Evolutionary conservation across 345 rosid species (phyloP).

Genomic region (Reutealis trisperma): DNA sequence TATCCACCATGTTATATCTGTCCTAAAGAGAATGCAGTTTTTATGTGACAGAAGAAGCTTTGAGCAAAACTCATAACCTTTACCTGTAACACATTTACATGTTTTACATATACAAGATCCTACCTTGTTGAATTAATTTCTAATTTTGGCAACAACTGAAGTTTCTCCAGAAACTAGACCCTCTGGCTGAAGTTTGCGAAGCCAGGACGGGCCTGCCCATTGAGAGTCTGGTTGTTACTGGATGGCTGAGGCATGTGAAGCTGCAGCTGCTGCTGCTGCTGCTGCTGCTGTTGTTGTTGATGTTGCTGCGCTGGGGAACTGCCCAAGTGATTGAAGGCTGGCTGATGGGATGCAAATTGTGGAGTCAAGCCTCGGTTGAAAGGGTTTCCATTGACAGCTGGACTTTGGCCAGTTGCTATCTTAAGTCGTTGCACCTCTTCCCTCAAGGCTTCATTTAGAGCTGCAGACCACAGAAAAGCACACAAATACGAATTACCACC

Average conservation of each 20-base stretch:
- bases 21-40: not conserved
- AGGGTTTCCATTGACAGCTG: slow-evolving; percentile 59
- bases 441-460: slow-evolving; percentile 72
- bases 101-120: slow-evolving; percentile 23
- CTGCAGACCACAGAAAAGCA: slow-evolving; percentile 39
- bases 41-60: slow-evolving; percentile 6
- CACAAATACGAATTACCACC: not conserved
- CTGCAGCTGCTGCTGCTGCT: slow-evolving; percentile 27
- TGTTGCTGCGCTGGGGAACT: slow-evolving; percentile 48
- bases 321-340: slow-evolving; percentile 48
- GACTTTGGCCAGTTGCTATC: slow-evolving; percentile 68
- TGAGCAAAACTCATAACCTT: slow-evolving; percentile 7
- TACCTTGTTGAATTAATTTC: slow-evolving; percentile 14
- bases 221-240: slow-evolving; percentile 30
- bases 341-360: slow-evolving; percentile 52
- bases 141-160: slow-evolving; percentile 7
- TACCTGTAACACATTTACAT: slow-evolving; percentile 22
- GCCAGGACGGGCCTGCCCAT: slow-evolving; percentile 47
- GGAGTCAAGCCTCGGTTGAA: slow-evolving; percentile 44
- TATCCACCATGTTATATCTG: slow-evolving; percentile 12
- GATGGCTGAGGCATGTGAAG: slow-evolving; percentile 40
- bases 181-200: slow-evolving; percentile 30
- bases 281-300: slow-evolving; percentile 37
- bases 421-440: slow-evolving; percentile 93
- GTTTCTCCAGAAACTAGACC: slow-evolving; percentile 6